Conservation (phyloP, 2,329 filamentous ascomycete genomes). For the Nigrograna mackinnonii region DNA sequence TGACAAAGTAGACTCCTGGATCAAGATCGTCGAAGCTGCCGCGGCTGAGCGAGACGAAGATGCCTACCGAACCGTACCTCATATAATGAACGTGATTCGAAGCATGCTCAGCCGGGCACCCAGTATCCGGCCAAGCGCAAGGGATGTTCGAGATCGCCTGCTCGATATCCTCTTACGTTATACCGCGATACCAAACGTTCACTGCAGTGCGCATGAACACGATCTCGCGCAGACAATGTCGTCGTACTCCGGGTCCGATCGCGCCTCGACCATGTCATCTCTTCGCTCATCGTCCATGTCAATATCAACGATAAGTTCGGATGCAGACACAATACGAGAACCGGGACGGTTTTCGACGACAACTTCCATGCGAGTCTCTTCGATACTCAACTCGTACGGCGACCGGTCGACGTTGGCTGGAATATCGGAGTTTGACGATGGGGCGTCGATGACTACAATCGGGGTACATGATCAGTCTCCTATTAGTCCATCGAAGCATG, state of each 20-base stretch:
- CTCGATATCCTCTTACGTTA: conserved; percentile 33
- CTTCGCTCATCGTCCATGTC: conserved; percentile 19
- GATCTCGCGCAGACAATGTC: conserved; percentile 27
- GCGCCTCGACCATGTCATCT: conserved; percentile 30
- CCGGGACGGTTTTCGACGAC: conserved; percentile 23
- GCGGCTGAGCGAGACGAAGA: conserved; percentile 46
- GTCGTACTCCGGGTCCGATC: conserved; percentile 28
- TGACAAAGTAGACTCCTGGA: conserved; percentile 71
- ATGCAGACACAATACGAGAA: conserved; percentile 35
- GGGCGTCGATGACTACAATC: conserved; percentile 29
- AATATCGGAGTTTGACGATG: conserved; percentile 30
- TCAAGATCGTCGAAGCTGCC: conserved; percentile 63
- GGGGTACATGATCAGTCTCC: too few relatives aligned
- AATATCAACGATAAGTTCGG: conserved; percentile 11
- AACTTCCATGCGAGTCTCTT: conserved; percentile 26
- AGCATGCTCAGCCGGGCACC: conserved; percentile 48
- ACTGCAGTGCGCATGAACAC: conserved; percentile 37
- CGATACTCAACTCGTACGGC: conserved; percentile 33
- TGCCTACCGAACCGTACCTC: conserved; percentile 44
- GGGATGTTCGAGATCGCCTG: conserved; percentile 44
- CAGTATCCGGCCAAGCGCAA: conserved; percentile 43
- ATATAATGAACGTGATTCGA: conserved; percentile 44
- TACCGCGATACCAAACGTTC: conserved; percentile 35
- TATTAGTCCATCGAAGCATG: conserved; percentile 15
- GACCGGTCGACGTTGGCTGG: conserved; percentile 33